Conservation (phyloP, 139 green algal species). For the Closterium sp. region DNA sequence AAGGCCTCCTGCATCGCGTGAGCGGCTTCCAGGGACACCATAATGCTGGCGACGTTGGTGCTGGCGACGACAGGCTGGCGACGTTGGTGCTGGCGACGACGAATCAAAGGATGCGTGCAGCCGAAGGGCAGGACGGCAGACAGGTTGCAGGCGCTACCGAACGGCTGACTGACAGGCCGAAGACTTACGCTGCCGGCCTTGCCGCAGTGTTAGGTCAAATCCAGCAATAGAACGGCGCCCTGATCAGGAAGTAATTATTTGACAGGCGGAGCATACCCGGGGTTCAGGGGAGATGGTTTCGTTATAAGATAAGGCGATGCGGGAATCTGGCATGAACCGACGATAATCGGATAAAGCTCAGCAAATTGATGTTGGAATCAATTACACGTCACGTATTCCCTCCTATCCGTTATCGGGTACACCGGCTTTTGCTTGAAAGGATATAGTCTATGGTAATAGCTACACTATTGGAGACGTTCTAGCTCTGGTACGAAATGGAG, state of each 20-base stretch:
- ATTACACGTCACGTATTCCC: too few relatives aligned
- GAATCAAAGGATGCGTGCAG: too few relatives aligned
- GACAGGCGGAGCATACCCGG: not conserved
- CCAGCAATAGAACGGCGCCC: too few relatives aligned
- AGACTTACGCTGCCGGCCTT: not conserved
- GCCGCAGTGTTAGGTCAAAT: not conserved
- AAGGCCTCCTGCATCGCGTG: not conserved
- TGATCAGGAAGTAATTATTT: too few relatives aligned
- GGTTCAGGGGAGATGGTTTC: not conserved
- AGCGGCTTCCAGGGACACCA: not conserved
- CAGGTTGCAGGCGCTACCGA: not conserved
- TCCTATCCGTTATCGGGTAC: not conserved
- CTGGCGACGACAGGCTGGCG: not conserved
- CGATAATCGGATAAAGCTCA: too few relatives aligned
- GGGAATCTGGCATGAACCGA: not conserved
- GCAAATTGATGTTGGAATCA: too few relatives aligned
- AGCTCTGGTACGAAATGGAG: conserved; percentile 84
- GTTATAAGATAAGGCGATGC: not conserved
- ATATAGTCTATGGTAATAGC: not conserved
- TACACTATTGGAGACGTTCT: not conserved
- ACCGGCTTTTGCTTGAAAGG: not conserved
- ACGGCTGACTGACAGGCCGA: not conserved
- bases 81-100: not conserved
- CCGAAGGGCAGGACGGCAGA: not conserved
- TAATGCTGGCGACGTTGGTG: not conserved